phyloP scores from a whole-genome alignment of 805 yeast species.

The Metschnikowia similis region DNA sequence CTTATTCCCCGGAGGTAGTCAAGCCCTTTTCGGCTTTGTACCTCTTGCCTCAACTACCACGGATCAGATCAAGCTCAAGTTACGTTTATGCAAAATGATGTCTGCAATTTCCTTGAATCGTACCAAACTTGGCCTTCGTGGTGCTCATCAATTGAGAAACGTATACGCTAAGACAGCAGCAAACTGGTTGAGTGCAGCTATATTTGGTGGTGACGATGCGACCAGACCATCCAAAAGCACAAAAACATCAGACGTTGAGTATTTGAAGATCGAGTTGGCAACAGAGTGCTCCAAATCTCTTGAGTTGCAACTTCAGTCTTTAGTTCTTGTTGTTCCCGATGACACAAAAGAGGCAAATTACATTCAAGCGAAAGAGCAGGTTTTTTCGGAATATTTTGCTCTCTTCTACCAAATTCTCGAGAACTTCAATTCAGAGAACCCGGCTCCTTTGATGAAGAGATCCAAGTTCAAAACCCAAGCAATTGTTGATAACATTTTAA shows the following conservation, averaged over 20 bases:
- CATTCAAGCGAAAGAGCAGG: constrained; percentile 51
- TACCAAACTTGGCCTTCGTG: constrained; percentile 31
- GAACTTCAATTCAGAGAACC: constrained; percentile 30
- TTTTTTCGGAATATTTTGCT: constrained; percentile 68
- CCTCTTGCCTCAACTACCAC: constrained; percentile 23
- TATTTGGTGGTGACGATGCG: constrained; percentile 29
- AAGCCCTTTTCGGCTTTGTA: constrained; percentile 25
- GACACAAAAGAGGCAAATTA: constrained; percentile 51
- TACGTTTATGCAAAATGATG: constrained; percentile 40
- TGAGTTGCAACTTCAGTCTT: constrained; percentile 49
- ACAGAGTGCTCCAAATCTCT: constrained; percentile 60
- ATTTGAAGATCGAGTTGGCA: constrained; percentile 54
- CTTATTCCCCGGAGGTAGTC: constrained; percentile 27
- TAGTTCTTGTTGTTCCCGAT: constrained; percentile 57
- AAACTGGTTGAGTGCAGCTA: constrained; percentile 54
- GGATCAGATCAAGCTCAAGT: constrained; percentile 35
- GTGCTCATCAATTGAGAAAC: constrained; percentile 48
- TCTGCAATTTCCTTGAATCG: constrained; percentile 32
- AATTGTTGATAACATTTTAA: constrained; percentile 60
- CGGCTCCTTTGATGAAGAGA: constrained; percentile 15
- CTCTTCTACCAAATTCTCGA: constrained; percentile 52
- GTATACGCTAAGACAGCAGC: constrained; percentile 41
- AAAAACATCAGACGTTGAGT: constrained; percentile 36
- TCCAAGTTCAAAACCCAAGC: constrained; percentile 51
- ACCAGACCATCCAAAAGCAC: background rate